Base-by-base conservation (phyloP, 2,329 filamentous ascomycete genomes). In the Ceratocystis diversiconidia region DNA sequence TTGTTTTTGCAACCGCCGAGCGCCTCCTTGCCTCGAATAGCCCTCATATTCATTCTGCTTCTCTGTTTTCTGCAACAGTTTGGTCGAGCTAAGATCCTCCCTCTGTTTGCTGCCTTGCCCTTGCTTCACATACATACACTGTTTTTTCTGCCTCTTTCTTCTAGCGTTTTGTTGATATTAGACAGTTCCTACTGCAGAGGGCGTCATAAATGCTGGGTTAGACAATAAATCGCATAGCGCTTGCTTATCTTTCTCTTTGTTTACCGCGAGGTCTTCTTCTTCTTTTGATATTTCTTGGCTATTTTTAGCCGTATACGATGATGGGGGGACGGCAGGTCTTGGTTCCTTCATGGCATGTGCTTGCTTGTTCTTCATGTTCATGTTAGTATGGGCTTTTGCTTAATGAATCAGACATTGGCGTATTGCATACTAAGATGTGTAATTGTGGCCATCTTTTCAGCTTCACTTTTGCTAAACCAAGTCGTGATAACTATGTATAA, bases 101-200 rank as follows among this genome's bases (percentile, higher is more conserved):
- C 48, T 52, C 48, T 52, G 46, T 50, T 50, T 28, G 12, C 8
- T 7, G 22, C 10, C 19, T 6, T 12, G 8, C 22, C 48, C 25
- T 52, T 52, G 48, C 19, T 52, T 52, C 25, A 22, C 25, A 52
- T 52, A 28, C 22, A 52, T 52, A 52, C 12, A 25, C 25, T 52
- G 48, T 52, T 52, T 22, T 48, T 15, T 4, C 10, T 41, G 36
- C 36, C n/a, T 48, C 19, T 48, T 48, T 52, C 48, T 25, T 25
- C 8, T 52, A 25, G 48, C 48, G 48, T 52, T 52, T 52, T 28
- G 48, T 28, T 52, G 22, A 83, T 81, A 60, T 15, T 32, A 60
- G 57, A 60, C 19, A 10, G 57, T 8, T 41, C 32, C 12, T 36
- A 15, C n/a, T 22, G n/a, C n/a, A 25, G 5, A 41, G 36, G 36